These are phyloP conservation scores for Auricularia sp. DNA, from an alignment of 768 basidiomycete species.

Conservation along the genomic window DNA sequence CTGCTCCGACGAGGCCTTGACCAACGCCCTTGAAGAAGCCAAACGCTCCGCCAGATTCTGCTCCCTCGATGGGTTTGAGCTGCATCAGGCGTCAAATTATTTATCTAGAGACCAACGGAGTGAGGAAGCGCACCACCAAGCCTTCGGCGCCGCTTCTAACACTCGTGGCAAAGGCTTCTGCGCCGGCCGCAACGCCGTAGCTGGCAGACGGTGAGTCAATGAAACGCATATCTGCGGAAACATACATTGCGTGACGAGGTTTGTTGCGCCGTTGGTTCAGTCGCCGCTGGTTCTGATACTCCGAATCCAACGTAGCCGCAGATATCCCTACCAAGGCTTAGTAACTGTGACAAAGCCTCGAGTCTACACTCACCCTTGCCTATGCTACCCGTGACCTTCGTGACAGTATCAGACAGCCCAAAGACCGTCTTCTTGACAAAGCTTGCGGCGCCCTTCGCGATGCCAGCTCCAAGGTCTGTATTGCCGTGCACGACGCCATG, in stretches of 20 bases:
- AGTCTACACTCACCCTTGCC: constrained; percentile 62
- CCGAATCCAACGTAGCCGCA: constrained; percentile 91
- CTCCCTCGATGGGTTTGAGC: constrained; percentile 97
- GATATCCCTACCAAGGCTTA: constrained; percentile 56
- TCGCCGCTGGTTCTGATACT: constrained; percentile 84
- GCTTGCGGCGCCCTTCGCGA: constrained; percentile 95
- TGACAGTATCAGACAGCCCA: constrained; percentile 88
- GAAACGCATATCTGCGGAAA: neutral
- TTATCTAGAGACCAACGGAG: neutral
- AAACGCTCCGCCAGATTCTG: constrained; percentile 84
- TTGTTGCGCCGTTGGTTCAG: constrained; percentile 87
- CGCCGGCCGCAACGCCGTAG: constrained; percentile 93
- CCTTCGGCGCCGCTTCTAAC: constrained; percentile 95
- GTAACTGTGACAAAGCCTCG: neutral
- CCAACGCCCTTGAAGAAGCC: constrained; percentile 99
- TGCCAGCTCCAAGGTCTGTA: constrained; percentile 85
- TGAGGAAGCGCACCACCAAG: constrained; percentile 52
- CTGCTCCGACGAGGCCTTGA: constrained; percentile 90
- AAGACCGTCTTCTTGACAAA: constrained; percentile 99
- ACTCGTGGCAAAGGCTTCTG: constrained; percentile 87
- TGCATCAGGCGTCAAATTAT: constrained; percentile 20
- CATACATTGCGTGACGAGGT: constrained; percentile 87
- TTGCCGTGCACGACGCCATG: constrained; percentile 94
- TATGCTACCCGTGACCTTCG: constrained; percentile 96
- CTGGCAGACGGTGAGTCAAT: constrained; percentile 28